Evolutionary conservation across 257 asterid species (phyloP).

Genomic region (Solanum phureja): DNA sequence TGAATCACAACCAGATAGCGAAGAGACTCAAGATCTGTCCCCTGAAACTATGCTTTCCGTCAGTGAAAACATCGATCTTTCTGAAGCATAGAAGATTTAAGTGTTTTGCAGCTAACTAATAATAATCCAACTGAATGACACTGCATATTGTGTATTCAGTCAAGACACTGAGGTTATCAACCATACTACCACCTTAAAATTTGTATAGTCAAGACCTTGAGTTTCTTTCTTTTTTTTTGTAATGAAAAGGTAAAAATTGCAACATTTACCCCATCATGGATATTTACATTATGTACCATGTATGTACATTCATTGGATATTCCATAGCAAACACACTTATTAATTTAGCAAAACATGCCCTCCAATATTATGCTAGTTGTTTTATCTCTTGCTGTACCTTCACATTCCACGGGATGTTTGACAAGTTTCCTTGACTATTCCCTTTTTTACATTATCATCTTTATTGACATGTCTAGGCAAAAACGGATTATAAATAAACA

Average conservation of each 20-base stretch:
- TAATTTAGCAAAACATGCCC: not conserved
- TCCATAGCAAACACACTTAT: not conserved
- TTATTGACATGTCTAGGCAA: not conserved
- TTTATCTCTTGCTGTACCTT: not conserved
- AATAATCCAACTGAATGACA: not conserved
- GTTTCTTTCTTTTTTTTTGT: not conserved
- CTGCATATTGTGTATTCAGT: not conserved
- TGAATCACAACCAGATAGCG: constrained; percentile 61
- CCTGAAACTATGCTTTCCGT: constrained; percentile 21
- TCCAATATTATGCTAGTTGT: not conserved
- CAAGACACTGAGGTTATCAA: not conserved
- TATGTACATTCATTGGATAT: not conserved
- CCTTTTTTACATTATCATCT: not conserved
- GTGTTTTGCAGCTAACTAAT: not conserved
- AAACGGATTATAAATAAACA: not conserved
- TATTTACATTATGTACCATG: not conserved
- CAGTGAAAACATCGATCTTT: constrained; percentile 42
- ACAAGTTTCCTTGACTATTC: not conserved
- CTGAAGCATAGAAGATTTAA: constrained; percentile 47
- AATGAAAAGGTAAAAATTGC: not conserved
- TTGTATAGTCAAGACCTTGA: not conserved
- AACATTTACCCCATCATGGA: not conserved
- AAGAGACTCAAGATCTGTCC: constrained; percentile 37
- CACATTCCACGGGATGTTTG: not conserved
- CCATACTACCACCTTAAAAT: not conserved